Evolutionary conservation across 805 yeast genomes (phyloP).

Genomic region (Zygoascus flipseniorum): DNA sequence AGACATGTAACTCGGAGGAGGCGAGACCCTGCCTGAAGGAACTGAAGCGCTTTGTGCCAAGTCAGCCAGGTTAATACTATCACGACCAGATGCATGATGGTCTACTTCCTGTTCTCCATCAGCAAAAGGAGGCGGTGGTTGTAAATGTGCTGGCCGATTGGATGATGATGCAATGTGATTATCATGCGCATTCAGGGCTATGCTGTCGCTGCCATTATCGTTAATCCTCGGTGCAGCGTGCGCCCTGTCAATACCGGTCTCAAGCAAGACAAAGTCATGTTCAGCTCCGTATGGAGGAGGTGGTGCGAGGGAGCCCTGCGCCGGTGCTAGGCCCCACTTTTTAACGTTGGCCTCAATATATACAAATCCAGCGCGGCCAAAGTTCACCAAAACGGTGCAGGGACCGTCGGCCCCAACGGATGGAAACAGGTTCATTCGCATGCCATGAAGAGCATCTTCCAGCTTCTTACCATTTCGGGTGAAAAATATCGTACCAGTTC

Average conservation of each 20-base stretch:
- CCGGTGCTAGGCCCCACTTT: conserved; percentile 93
- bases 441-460: conserved; percentile 67
- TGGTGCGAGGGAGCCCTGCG: conserved; percentile 80
- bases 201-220: not conserved
- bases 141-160: not conserved
- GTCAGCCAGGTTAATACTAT: conserved; percentile 12
- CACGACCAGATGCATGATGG: conserved; percentile 1
- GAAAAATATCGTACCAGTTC: conserved; percentile 82
- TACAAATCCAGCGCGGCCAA: conserved; percentile 86
- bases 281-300: conserved; percentile 88
- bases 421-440: conserved; percentile 74
- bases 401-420: conserved; percentile 77
- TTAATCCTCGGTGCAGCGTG: not conserved
- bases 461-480: conserved; percentile 91
- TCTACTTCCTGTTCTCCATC: conserved; percentile 5
- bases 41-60: not conserved
- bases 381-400: conserved; percentile 75
- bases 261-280: conserved; percentile 68
- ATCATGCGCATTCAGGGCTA: not conserved
- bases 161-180: conserved; percentile 1
- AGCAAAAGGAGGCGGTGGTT: conserved; percentile 13
- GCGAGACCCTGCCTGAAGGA: conserved; percentile 1
- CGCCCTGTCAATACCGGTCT: conserved; percentile 21
- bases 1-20: conserved; percentile 15
- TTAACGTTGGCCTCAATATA: conserved; percentile 88